Evolutionary conservation across 192 early-diverging fungal species (phyloP).

Genomic region (Pecoramyces ruminantium): DNA sequence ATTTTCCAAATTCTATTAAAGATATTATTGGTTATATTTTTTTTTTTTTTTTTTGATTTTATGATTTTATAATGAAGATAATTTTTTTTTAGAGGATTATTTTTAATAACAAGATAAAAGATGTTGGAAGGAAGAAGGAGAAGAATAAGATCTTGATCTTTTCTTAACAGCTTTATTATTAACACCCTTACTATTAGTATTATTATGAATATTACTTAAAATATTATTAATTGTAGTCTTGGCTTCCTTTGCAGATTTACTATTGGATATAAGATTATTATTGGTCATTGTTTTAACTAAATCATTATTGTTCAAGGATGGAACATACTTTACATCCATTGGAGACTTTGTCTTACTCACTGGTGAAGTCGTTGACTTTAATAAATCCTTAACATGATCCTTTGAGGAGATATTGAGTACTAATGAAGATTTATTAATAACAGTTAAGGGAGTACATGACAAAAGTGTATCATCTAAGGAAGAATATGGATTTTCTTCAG

Average conservation of each 20-base stretch:
- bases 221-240: not conserved
- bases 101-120: not conserved
- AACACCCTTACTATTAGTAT: not conserved
- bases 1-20: no score
- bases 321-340: not conserved
- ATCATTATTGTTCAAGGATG: not conserved
- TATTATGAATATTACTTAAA: not conserved
- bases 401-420: not conserved
- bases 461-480: not conserved
- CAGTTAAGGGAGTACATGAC: not conserved
- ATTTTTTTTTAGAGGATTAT: not conserved
- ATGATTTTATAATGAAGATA: no score
- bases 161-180: not conserved
- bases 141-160: not conserved
- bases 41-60: no score
- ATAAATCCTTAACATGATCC: not conserved
- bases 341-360: not conserved
- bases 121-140: not conserved
- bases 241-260: not conserved
- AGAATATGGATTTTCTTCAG: not conserved
- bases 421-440: not conserved
- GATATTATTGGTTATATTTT: no score
- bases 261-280: not conserved
- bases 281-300: not conserved
- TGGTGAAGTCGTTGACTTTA: not conserved